Conservation (phyloP, 768 basidiomycete species). For the Lanmaoa pseudosensibilis region DNA sequence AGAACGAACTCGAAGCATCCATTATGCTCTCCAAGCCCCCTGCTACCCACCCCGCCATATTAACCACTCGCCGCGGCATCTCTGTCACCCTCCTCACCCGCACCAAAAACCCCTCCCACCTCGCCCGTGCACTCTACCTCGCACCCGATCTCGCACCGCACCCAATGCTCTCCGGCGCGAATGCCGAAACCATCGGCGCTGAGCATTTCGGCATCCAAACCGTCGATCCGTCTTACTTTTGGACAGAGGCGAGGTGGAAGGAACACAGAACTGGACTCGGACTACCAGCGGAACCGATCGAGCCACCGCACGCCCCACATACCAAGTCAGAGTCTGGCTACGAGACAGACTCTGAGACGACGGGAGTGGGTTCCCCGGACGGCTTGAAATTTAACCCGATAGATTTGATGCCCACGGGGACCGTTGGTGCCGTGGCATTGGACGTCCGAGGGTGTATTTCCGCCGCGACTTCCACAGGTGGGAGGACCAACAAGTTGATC, state of each 20-base stretch:
- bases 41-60: constrained; percentile 57
- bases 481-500: constrained; percentile 78
- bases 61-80: constrained; percentile 57
- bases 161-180: constrained; percentile 64
- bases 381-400: constrained; percentile 32
- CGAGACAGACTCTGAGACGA: no score
- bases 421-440: constrained; percentile 82
- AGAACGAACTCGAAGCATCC: constrained; percentile 84
- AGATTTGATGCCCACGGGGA: constrained; percentile 69
- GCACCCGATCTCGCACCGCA: constrained; percentile 61
- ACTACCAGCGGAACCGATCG: constrained; percentile 64
- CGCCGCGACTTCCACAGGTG: constrained; percentile 76
- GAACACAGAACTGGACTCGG: constrained; percentile 76
- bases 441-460: constrained; percentile 75
- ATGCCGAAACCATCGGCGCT: constrained; percentile 61
- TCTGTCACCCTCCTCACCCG: constrained; percentile 66
- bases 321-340: constrained; percentile 6
- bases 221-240: constrained; percentile 78
- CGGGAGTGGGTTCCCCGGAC: constrained; percentile 18
- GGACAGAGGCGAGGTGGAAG: constrained; percentile 70
- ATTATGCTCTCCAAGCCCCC: constrained; percentile 82
- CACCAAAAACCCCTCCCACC: constrained; percentile 70
- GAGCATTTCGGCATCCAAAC: constrained; percentile 50
- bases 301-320: constrained; percentile 28
- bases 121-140: constrained; percentile 70